Percentiles rank a stretch among this genome's conserved stretches.
phyloP scores from a whole-genome alignment of 2,329 filamentous ascomycete species.

The Tolypocladium nubicola region DNA sequence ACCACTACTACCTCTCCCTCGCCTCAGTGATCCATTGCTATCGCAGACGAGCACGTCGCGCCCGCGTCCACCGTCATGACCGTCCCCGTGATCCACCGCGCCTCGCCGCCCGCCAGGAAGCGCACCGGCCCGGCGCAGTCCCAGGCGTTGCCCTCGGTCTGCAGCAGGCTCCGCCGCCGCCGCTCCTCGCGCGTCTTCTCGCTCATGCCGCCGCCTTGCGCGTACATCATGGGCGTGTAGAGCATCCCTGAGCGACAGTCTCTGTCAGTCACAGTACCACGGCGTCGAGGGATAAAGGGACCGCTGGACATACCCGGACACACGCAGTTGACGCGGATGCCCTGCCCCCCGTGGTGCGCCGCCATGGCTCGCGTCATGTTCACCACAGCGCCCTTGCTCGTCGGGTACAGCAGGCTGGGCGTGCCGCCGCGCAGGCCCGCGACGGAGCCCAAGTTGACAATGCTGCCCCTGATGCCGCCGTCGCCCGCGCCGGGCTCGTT shows the following conservation, averaged over 20 bases:
- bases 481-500: slow-evolving; percentile 25
- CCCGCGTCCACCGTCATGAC: slow-evolving; percentile 32
- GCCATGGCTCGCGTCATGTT: slow-evolving; percentile 44
- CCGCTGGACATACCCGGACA: slow-evolving; percentile 23
- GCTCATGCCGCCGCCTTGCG: slow-evolving; percentile 22
- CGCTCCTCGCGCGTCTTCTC: slow-evolving; percentile 25
- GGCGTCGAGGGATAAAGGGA: too few species aligned
- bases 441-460: slow-evolving; percentile 54
- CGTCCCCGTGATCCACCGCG: slow-evolving; percentile 32
- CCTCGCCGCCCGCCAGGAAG: slow-evolving; percentile 28
- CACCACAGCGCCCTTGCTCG: slow-evolving; percentile 35
- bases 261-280: background rate
- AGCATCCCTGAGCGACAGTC: slow-evolving; percentile 22
- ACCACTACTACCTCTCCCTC: background rate
- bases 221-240: slow-evolving; percentile 36
- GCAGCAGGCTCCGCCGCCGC: slow-evolving; percentile 25
- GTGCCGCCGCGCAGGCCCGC: slow-evolving; percentile 41
- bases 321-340: slow-evolving; percentile 39
- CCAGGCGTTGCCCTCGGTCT: slow-evolving; percentile 32
- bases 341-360: slow-evolving; percentile 32
- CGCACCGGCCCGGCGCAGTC: slow-evolving; percentile 27
- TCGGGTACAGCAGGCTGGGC: slow-evolving; percentile 34
- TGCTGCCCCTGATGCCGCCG: slow-evolving; percentile 33
- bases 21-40: slow-evolving; percentile 1
- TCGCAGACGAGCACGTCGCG: slow-evolving; percentile 14